Base-by-base conservation (phyloP, 2,329 filamentous ascomycete genomes). In the Apiospora aurea region DNA sequence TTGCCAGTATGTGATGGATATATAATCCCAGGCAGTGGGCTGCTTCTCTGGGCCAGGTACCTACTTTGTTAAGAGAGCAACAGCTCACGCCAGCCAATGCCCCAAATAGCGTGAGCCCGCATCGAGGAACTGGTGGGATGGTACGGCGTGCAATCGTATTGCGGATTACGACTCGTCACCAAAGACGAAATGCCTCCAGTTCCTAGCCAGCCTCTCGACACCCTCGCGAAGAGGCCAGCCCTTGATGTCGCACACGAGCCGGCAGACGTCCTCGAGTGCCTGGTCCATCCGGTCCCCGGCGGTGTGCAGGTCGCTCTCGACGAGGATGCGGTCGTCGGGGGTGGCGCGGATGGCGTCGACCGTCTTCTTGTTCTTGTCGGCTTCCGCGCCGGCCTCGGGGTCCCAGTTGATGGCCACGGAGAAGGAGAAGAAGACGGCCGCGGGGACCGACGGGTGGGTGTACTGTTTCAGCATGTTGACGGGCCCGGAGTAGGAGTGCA, bases 401-500 rank as follows among this genome's bases (percentile, higher is more conserved):
- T 76, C 87, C 77, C 95, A 88, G 79, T 98, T 99, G 77, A 99
- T 93, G 7, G 90, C 91, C 0, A 87, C 87, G 1, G 95, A 98
- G 79, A 98, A 97, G 1, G 95, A 97, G 77, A 97, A 95, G 82
- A 91, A 99, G 26, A 98, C 87, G 21, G 90, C 86, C 0, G 91
- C 90, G 0, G 96, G 96, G 11, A 96, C 90, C 0, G 88, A 85
- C 1, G 90, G 89, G 74, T 93, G 87, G 67, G 94, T 83, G 78
- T 97, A 98, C 80, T 95, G 94, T 75, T 89, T 91, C 49, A 98
- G 83, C 44, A 92, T 88, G 71, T 96, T 91, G 14, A 90, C 86
- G 7, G 92, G 88, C 0, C 94, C 96, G 67, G 93, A 97, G 82
- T 95, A 99, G 0, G 95, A 98, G 82, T 99, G 96, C 72, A 99